Base-by-base conservation (phyloP, 352 stramenopile genomes). In the Halophytophthora polymorphica region DNA sequence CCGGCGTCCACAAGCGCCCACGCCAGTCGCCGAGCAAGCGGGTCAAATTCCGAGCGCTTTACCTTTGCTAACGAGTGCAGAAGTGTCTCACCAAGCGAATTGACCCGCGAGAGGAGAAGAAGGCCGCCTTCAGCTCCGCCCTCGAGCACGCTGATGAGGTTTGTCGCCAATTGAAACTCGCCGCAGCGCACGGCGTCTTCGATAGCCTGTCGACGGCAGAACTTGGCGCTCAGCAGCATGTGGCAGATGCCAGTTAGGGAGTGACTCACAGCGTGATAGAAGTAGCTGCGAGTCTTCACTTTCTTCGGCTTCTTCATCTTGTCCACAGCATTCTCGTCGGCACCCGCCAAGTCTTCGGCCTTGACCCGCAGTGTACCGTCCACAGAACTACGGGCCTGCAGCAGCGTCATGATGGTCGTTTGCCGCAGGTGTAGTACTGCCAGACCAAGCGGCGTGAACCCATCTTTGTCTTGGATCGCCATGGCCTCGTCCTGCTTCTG, bases 181-280 rank as follows among this genome's bases (percentile, higher is more conserved):
- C 75, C 72, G 35, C 76, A 90, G 3, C 71, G 56, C 2, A 92
- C 64, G 0, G 78, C 73, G 34, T 92, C 82, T 56, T 92, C 82
- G 6, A 90, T 73, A 0, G 78, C 82, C 68, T 92, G 82, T 13
- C 78, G 74, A 14, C 73, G 78, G 21, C 61, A 78, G 48, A 90
- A 92, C 48, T 84, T 87, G 10, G 76, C 68, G 33, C 69, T 89
- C 11, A 92, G 50, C 3, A 92, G 61, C 63, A 92, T 83, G 55
- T 92, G 82, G 36, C 77, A 92, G 18, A 92, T 87, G 5, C 78
- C 82, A 1, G 78, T 83, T 10, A 89, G 64, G 7, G 66, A 73
- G 46, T 90, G 60, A 53, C 72, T 83, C 12, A 92, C 79, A 1
- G 82, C 82, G 43, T 88, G 73, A 47, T 87, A 90, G 43, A 90